Percentiles rank a stretch among this genome's conserved stretches.
phyloP scores from a whole-genome alignment of 257 asterid genomes.

The Nicotiana tomentosiformis region DNA sequence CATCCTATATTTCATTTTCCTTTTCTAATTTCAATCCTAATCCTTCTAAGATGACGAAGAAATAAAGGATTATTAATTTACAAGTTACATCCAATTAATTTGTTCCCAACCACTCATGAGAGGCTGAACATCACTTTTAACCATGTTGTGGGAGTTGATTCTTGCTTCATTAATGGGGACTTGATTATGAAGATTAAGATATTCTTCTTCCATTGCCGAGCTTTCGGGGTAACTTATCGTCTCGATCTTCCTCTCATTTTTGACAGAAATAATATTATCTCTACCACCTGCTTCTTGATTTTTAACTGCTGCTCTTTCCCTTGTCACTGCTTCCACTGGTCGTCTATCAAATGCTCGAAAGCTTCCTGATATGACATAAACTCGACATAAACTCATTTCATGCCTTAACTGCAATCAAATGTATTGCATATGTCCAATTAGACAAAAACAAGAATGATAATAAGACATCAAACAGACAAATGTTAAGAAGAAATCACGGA shows the following conservation, averaged over 20 bases:
- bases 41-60: background rate
- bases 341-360: conserved; percentile 61
- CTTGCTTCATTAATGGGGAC: background rate
- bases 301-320: background rate
- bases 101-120: background rate
- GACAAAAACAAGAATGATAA: too few relatives aligned
- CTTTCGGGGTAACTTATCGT: background rate
- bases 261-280: background rate
- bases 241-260: background rate
- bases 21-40: too few relatives aligned
- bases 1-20: background rate
- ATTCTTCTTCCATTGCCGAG: background rate
- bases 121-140: background rate
- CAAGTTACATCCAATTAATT: background rate
- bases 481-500: background rate
- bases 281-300: background rate
- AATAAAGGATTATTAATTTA: too few relatives aligned
- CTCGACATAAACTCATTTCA: conserved; percentile 67
- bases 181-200: background rate
- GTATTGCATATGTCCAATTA: too few relatives aligned
- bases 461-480: background rate
- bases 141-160: background rate
- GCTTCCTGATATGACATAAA: conserved; percentile 60
- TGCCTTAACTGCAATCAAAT: conserved; percentile 51
- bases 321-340: conserved; percentile 14